Evolutionary conservation across 2,329 filamentous ascomycete species (phyloP).

Genomic region (Tolypocladium capitatum): DNA sequence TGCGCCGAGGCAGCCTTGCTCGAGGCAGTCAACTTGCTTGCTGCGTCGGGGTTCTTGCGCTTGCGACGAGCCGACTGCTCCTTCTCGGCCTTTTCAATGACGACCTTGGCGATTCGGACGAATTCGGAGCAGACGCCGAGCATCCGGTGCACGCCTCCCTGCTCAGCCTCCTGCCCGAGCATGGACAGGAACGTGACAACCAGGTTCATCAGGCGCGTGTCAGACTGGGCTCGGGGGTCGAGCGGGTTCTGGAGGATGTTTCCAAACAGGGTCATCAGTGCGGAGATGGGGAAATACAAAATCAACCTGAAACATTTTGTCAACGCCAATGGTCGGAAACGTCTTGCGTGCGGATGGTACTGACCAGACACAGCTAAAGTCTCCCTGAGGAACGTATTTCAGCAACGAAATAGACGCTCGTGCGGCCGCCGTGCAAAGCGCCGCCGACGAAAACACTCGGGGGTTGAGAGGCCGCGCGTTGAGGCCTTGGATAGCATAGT

Average conservation of each 20-base stretch:
- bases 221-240: constrained; percentile 75
- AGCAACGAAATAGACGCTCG: constrained; percentile 85
- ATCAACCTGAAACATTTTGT: constrained; percentile 48
- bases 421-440: constrained; percentile 83
- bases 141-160: constrained; percentile 87
- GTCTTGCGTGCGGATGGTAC: constrained; percentile 17
- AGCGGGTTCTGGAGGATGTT: constrained; percentile 94
- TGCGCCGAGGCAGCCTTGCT: neutral
- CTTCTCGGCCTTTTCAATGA: constrained; percentile 82
- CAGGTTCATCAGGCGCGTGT: constrained; percentile 80
- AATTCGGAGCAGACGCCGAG: constrained; percentile 91
- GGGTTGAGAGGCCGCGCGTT: constrained; percentile 88
- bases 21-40: constrained; percentile 7
- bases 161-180: constrained; percentile 78
- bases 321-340: neutral
- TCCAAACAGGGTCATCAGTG: constrained; percentile 86
- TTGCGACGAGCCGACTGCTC: constrained; percentile 72
- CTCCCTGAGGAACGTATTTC: constrained; percentile 91
- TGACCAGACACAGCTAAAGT: constrained; percentile 90
- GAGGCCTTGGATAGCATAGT: constrained; percentile 87
- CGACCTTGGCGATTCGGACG: constrained; percentile 79
- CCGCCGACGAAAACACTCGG: constrained; percentile 84
- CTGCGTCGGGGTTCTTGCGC: constrained; percentile 55
- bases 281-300: constrained; percentile 91
- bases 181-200: constrained; percentile 88